Conservation (phyloP, 306 rosid genomes). For the Casuarina equisetifolia region DNA sequence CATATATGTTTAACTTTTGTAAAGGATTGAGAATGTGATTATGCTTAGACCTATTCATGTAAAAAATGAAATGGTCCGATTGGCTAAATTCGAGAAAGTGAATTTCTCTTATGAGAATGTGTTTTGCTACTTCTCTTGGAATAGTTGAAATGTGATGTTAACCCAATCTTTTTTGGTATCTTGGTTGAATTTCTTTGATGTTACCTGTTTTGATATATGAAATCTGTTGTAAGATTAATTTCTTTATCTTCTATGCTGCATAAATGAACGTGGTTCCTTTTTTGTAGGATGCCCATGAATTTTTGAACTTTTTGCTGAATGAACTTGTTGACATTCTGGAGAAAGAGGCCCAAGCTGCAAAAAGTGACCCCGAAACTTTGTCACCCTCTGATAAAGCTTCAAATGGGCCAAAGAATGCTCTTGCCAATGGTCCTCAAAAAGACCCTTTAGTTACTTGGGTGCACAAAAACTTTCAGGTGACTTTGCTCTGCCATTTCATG, state of each 20-base stretch:
- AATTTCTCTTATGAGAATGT: not conserved
- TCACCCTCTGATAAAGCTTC: conserved; percentile 71
- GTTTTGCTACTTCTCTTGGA: not conserved
- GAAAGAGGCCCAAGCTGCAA: conserved; percentile 86
- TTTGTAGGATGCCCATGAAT: conserved; percentile 96
- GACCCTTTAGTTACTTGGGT: conserved; percentile 98
- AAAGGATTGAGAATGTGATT: not conserved
- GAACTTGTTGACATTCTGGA: conserved; percentile 99
- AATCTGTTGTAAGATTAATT: not conserved
- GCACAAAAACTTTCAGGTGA: conserved; percentile 98
- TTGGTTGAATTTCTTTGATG: not conserved
- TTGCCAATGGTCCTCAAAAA: conserved; percentile 69
- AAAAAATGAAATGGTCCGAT: not conserved
- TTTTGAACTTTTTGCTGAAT: conserved; percentile 95
- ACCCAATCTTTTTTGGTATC: not conserved
- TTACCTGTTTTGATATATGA: not conserved
- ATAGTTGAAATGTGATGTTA: not conserved
- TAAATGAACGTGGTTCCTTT: not conserved
- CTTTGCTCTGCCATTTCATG: conserved; percentile 33
- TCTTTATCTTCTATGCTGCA: not conserved
- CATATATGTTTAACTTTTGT: not conserved
- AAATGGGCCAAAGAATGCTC: conserved; percentile 74
- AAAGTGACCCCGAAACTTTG: conserved; percentile 68
- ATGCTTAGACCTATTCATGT: not conserved
- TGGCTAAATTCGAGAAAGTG: not conserved